Evolutionary conservation across 345 rosid species (phyloP), one percentile per base, ranked within the genome.

Genomic region (Syzygium aqueum): DNA sequence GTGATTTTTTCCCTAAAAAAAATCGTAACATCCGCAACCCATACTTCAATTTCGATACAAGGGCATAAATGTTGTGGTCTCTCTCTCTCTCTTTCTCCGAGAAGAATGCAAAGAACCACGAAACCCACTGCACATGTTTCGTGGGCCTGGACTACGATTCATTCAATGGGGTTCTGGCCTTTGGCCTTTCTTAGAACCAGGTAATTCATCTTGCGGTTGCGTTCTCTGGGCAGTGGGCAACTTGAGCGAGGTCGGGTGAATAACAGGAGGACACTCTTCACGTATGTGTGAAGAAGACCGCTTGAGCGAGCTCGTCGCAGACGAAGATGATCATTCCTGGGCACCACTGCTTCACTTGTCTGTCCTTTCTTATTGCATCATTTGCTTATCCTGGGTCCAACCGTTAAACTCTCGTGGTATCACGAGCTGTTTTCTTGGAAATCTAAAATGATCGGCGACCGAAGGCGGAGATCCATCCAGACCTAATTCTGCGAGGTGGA

Each of bases 241-340:
- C 43, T 40, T 40, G 65, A 61, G 73, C 73, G 37, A 61, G 37
- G 37, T n/a, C 73, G 37, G 6, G 37, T 30, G 30, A 6, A 12
- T 12, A 14, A 61, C 19, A 61, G 17, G 53, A 52, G 52, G 52
- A 51, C 53, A 52, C 19, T 4, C 17, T 15, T 6, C 17, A 14
- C 53, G 53, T 6, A 1, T 52, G 53, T 4, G 53, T 15, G 53
- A 52, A n/a, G 73, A 61, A n/a, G 67, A n/a, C 73, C 73, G 10
- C 73, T n/a, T n/a, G 19, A n/a, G 73, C 33, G 37, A 61, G 19
- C 37, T 61, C 33, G 73, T 61, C 56, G 51, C 51, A 61, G 87
- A 85, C 16, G 59, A 86, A 67, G 84, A 30, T 86, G 87, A 86
- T 86, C 46, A 77, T 86, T 51, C 87, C 87, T 27, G 65, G 73